Conservation (phyloP, 2,329 filamentous ascomycete genomes). For the Colletotrichum musae region DNA sequence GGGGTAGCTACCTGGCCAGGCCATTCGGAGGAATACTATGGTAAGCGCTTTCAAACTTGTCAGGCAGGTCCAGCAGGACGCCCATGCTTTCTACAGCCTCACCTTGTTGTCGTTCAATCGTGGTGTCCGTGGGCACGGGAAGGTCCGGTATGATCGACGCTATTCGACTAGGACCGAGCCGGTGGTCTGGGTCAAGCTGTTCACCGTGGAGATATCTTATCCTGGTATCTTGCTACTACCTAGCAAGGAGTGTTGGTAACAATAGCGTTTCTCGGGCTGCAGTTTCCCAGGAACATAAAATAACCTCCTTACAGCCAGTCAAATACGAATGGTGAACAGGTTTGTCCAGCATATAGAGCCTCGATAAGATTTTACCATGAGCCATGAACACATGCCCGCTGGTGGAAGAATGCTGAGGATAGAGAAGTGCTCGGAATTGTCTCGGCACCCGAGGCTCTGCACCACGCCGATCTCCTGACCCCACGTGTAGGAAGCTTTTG, state of each 20-base stretch:
- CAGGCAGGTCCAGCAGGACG: not conserved
- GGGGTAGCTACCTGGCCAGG: constrained; percentile 5
- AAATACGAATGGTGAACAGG: not conserved
- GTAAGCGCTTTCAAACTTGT: constrained; percentile 6
- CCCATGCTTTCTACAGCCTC: not conserved
- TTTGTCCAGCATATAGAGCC: too few species aligned
- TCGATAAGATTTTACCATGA: not conserved
- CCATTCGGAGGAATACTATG: not conserved
- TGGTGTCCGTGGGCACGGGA: not conserved
- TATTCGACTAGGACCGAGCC: not conserved
- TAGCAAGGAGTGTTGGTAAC: too few species aligned
- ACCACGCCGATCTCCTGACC: not conserved
- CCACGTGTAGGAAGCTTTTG: constrained; percentile 15
- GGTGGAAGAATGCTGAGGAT: not conserved
- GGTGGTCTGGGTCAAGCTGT: not conserved
- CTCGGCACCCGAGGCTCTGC: not conserved
- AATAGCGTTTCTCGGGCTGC: too few species aligned
- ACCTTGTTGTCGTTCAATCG: not conserved
- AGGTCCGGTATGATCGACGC: constrained; percentile 16
- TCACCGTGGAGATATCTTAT: not conserved
- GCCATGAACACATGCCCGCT: not conserved
- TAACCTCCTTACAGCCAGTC: not conserved
- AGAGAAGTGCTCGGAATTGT: not conserved
- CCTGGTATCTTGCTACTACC: too few species aligned
- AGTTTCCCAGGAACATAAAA: not conserved